phyloP scores from a whole-genome alignment of 2,329 filamentous ascomycete genomes.

The Tolypocladium ophioglossoides region DNA sequence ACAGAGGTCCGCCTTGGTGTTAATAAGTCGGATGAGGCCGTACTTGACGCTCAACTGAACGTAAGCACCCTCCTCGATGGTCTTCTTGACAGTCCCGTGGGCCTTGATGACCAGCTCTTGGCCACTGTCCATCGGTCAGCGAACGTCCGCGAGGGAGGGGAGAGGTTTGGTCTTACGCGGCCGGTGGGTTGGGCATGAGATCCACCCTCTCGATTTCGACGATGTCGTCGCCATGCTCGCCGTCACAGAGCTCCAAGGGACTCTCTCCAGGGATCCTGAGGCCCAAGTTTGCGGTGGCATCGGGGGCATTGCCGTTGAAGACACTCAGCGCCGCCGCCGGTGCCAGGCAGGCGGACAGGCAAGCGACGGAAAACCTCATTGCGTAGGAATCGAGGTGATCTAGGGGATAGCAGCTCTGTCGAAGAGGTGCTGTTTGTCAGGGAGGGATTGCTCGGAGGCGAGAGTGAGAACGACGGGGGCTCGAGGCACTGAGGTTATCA shows the following conservation, averaged over 20 bases:
- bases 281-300: constrained; percentile 31
- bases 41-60: constrained; percentile 85
- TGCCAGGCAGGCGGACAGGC: constrained; percentile 33
- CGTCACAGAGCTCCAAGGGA: constrained; percentile 67
- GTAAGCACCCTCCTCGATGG: constrained; percentile 68
- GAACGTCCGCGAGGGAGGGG: neutral
- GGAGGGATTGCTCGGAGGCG: neutral
- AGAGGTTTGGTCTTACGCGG: constrained; percentile 50
- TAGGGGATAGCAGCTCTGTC: neutral
- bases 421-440: neutral
- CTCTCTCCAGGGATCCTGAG: constrained; percentile 73
- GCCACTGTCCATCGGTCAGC: constrained; percentile 48
- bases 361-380: constrained; percentile 30
- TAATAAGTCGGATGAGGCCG: constrained; percentile 82
- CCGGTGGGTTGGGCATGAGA: constrained; percentile 74
- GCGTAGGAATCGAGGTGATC: constrained; percentile 2
- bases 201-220: constrained; percentile 72
- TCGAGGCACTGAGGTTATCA: neutral
- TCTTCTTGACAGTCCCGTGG: constrained; percentile 59
- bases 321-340: constrained; percentile 35
- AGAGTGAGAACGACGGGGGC: neutral
- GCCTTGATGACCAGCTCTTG: constrained; percentile 68
- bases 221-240: constrained; percentile 57
- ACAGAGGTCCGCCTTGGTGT: constrained; percentile 72
- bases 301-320: constrained; percentile 20